Conservation (phyloP, 164 flowering plant genomes). For the Tinospora cordifolia region DNA sequence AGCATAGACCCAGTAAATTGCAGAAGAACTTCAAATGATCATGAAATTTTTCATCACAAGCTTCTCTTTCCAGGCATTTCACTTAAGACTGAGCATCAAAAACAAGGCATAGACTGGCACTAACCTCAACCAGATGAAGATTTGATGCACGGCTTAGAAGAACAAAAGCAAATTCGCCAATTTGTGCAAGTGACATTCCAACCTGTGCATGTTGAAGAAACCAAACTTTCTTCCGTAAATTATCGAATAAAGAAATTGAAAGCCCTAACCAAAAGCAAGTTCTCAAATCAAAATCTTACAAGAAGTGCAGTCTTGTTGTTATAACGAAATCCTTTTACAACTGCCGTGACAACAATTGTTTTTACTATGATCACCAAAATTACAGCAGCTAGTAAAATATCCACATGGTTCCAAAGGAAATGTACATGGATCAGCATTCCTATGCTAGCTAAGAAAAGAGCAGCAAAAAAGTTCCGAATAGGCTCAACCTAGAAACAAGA, state of each 20-base stretch:
- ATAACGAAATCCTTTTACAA: conserved; percentile 85
- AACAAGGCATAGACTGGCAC: conserved; percentile 13
- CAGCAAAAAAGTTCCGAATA: conserved; percentile 92
- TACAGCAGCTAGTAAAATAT: conserved; percentile 85
- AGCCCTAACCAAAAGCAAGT: neutral
- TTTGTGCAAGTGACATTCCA: conserved; percentile 95
- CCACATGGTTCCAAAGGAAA: conserved; percentile 95
- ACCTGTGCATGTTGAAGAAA: conserved; percentile 40
- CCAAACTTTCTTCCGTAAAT: conserved; percentile 11
- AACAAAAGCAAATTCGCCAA: conserved; percentile 96
- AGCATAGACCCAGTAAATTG: too few relatives aligned
- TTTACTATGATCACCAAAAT: conserved; percentile 74
- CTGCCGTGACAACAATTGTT: conserved; percentile 56
- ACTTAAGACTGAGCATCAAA: neutral
- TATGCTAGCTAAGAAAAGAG: conserved; percentile 93
- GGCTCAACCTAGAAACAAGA: conserved; percentile 68
- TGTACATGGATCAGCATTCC: conserved; percentile 96
- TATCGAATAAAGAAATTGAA: conserved; percentile 5
- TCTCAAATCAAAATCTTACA: conserved; percentile 37
- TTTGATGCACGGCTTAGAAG: conserved; percentile 96
- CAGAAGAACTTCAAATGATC: too few relatives aligned
- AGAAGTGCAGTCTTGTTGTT: conserved; percentile 75
- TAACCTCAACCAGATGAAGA: conserved; percentile 88
- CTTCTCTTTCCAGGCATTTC: neutral
- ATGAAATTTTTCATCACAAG: neutral